Evolutionary conservation across 768 basidiomycete genomes (phyloP), one percentile per base, ranked within the genome.

Genomic region (Lanmaoa rubissima): DNA sequence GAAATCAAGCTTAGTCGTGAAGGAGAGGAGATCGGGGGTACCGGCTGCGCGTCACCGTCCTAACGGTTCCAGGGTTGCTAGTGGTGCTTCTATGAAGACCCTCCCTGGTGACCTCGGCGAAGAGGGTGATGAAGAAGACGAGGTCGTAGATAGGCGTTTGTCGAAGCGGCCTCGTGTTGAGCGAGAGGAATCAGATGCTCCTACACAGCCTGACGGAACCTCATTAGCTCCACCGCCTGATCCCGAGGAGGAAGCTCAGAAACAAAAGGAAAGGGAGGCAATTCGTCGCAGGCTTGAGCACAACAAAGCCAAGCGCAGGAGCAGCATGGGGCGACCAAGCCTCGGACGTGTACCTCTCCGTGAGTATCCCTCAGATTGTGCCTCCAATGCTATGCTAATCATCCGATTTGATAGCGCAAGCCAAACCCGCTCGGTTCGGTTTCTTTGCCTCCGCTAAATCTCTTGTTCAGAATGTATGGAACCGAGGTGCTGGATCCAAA

Each of bases 391-490:
- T 45, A 24, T 7, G n/a, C 48, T 72, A 8, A 52, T 52, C 14
- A 48, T 50, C 39, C 48, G 57, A 42, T 43, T 44, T 75, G 75
- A 64, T 68, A 76, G 72, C 65, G 49, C 77, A 76, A 66, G 51
- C 62, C 19, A 73, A 72, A 55, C 63, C 82, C 1, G 76, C 83
- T 5, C 81, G 83, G 38, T 84, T 89, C 55, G 90, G 87, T 1
- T 89, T 92, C 74, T 69, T 92, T 7, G 79, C 85, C 9, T 75
- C 78, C 21, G 85, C 90, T 9, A 91, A 89, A 68, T 81, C 82
- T 1, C 73, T 91, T 4, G 88, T 91, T 5, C 76, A 79, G 62
- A 88, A 80, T 60, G 87, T 92, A 1, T 91, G 88, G 88, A 84
- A 83, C 62, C 77, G 86, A 61, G 82, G 79, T 26, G 73, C 69